These are phyloP conservation scores for Phyllosticta paracitricarpa DNA, from an alignment of 2,329 filamentous ascomycete genomes.

Conservation along the genomic window DNA sequence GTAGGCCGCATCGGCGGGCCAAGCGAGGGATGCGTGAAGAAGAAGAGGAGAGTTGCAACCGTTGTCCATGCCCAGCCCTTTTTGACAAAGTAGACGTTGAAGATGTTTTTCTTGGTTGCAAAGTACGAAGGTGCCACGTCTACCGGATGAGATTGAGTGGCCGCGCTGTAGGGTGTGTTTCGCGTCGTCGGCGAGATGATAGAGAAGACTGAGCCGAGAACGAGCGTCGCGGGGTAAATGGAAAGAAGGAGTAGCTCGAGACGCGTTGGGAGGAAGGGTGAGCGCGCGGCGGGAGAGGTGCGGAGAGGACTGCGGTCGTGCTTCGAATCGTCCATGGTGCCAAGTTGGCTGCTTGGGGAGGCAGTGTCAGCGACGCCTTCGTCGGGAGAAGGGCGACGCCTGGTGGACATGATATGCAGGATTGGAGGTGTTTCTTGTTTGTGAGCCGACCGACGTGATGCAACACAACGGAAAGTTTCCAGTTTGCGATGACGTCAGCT, in stretches of 20 bases:
- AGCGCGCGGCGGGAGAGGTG: conserved; percentile 22
- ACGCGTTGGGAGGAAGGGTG: conserved; percentile 59
- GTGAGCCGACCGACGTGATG: background rate
- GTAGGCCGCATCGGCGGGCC: conserved; percentile 32
- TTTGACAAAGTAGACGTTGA: conserved; percentile 93
- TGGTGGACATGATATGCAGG: background rate
- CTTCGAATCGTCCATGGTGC: conserved; percentile 1
- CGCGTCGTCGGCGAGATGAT: conserved; percentile 62
- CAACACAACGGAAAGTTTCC: background rate
- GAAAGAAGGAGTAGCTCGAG: conserved; percentile 55
- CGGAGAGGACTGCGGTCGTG: conserved; percentile 10
- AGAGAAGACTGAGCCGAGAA: conserved; percentile 75
- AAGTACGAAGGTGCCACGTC: conserved; percentile 69
- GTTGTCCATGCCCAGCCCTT: conserved; percentile 90
- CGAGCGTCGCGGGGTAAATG: conserved; percentile 67
- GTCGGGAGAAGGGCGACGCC: background rate
- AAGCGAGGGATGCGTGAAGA: conserved; percentile 55
- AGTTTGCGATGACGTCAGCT: background rate
- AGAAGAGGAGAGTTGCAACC: conserved; percentile 58
- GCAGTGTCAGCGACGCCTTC: background rate
- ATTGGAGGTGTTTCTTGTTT: background rate
- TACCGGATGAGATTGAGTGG: conserved; percentile 52
- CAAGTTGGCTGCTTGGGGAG: background rate
- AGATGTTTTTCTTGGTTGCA: conserved; percentile 81
- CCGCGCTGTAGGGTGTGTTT: conserved; percentile 50